These are phyloP conservation scores for Bacidia gigantensis DNA, from an alignment of 495 filamentous ascomycete genomes.

Conservation along the genomic window DNA sequence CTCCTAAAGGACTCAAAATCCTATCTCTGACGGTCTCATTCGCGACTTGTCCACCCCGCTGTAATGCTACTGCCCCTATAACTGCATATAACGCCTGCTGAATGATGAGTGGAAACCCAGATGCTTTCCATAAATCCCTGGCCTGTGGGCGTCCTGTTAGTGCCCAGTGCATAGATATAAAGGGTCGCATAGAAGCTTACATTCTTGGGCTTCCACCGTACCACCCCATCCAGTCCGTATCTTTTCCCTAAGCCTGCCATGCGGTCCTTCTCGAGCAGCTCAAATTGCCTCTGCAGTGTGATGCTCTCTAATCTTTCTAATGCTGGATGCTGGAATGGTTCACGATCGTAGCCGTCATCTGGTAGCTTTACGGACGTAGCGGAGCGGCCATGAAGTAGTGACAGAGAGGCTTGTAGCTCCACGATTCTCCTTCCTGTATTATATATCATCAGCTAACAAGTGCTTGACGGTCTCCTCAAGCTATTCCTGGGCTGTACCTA, in stretches of 20 bases:
- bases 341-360: slow-evolving; percentile 37
- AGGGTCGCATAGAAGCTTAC: slow-evolving; percentile 33
- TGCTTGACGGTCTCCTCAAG: slow-evolving; percentile 8
- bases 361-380: slow-evolving; percentile 16
- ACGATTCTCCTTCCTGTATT: slow-evolving; percentile 64
- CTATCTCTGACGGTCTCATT: slow-evolving; percentile 59
- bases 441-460: neutral
- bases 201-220: slow-evolving; percentile 76
- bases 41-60: slow-evolving; percentile 69
- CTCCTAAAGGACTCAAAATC: slow-evolving; percentile 47
- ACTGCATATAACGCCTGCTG: slow-evolving; percentile 71
- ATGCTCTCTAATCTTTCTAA: slow-evolving; percentile 61
- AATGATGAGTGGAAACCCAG: slow-evolving; percentile 59
- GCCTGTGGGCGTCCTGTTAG: slow-evolving; percentile 34
- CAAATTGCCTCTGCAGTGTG: slow-evolving; percentile 36
- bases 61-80: slow-evolving; percentile 72
- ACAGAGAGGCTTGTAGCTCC: slow-evolving; percentile 60
- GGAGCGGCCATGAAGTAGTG: slow-evolving; percentile 41
- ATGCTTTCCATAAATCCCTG: slow-evolving; percentile 46
- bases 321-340: slow-evolving; percentile 59
- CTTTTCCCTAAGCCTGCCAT: slow-evolving; percentile 50
- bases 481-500: slow-evolving; percentile 42
- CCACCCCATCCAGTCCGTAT: slow-evolving; percentile 56
- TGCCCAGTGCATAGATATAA: neutral
- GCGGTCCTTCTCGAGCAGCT: slow-evolving; percentile 38